phyloP scores from a whole-genome alignment of 75 land plant genomes.

The Pinus tabuliformis region DNA sequence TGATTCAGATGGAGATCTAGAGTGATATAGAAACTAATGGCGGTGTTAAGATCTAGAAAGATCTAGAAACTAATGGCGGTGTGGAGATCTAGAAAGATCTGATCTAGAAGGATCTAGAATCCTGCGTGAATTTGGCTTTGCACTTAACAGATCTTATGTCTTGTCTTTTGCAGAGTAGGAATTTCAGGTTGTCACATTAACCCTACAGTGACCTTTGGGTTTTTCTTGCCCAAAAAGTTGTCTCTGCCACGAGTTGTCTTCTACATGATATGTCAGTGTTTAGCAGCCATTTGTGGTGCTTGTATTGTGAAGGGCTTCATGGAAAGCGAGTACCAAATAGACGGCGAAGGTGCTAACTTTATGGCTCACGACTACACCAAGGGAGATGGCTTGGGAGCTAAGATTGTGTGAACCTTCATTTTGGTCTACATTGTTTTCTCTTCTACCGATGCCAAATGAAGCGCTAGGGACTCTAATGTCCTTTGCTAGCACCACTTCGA shows the following conservation, averaged over 20 bases:
- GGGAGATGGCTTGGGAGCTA: conserved; percentile 40
- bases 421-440: conserved; percentile 45
- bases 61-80: too few relatives aligned
- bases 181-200: conserved; percentile 48
- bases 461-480: conserved; percentile 46
- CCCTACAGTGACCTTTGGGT: conserved; percentile 37
- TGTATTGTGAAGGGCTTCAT: too few relatives aligned
- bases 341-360: conserved; percentile 35
- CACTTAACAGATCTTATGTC: too few relatives aligned
- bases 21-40: too few relatives aligned
- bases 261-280: conserved; percentile 20
- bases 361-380: conserved; percentile 43
- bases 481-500: conserved; percentile 41
- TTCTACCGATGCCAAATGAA: conserved; percentile 47
- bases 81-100: too few relatives aligned
- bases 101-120: too few relatives aligned
- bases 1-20: too few relatives aligned
- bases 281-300: too few relatives aligned
- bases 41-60: too few relatives aligned
- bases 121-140: too few relatives aligned
- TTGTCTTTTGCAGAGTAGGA: conserved; percentile 44
- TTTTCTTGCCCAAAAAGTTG: conserved; percentile 37
- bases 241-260: conserved; percentile 28
- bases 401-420: conserved; percentile 43
- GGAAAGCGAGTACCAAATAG: too few relatives aligned